Base-by-base conservation (phyloP, 345 rosid species). In the Moricandia arvensis region DNA sequence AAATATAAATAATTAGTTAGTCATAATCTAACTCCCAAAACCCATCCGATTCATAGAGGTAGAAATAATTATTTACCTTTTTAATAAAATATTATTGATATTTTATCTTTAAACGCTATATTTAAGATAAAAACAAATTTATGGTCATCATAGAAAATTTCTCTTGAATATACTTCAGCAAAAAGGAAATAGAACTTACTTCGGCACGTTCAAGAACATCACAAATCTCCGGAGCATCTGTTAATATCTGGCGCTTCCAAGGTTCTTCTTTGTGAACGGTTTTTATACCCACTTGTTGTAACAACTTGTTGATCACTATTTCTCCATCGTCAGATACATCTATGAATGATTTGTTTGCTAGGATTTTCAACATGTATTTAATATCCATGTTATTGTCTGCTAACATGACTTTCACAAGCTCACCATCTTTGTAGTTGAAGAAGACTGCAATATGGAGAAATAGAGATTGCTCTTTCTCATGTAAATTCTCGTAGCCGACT, bases 101-200 rank as follows among this genome's bases (percentile, higher is more conserved):
- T n/a, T n/a, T n/a, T n/a, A n/a, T n/a, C n/a, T n/a, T n/a, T n/a
- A n/a, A n/a, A n/a, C n/a, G n/a, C n/a, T n/a, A n/a, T n/a, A n/a
- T n/a, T n/a, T n/a, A n/a, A n/a, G n/a, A n/a, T n/a, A n/a, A n/a
- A n/a, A n/a, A n/a, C n/a, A n/a, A n/a, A n/a, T n/a, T n/a, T n/a
- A n/a, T n/a, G n/a, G n/a, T n/a, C n/a, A n/a, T n/a, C n/a, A n/a
- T n/a, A n/a, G n/a, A n/a, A n/a, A n/a, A n/a, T n/a, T n/a, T n/a
- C n/a, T n/a, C n/a, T n/a, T n/a, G n/a, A n/a, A n/a, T 21, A 21
- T 21, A n/a, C n/a, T n/a, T n/a, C n/a, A n/a, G n/a, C n/a, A n/a
- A n/a, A n/a, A n/a, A n/a, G n/a, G n/a, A n/a, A n/a, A 16, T 8
- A 33, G n/a, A 35, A 31, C 38, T 57, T 63, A 81, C 83, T n/a